Conservation (phyloP, 2,329 filamentous ascomycete genomes). For the Lasiodiplodia sp. region DNA sequence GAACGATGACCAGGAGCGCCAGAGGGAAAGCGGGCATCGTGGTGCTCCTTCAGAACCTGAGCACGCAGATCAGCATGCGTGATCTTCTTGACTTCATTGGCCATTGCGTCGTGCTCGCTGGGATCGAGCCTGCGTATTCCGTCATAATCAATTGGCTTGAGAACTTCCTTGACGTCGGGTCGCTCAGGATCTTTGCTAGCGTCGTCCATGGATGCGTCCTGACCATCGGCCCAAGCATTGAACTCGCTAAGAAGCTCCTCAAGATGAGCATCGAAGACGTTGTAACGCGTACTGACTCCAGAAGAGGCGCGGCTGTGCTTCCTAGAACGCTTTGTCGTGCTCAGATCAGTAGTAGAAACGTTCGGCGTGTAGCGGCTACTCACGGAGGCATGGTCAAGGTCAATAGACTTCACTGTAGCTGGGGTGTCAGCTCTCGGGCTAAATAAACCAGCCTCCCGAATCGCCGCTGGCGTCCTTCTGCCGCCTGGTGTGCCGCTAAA, state of each 20-base stretch:
- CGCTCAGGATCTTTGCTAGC: background rate
- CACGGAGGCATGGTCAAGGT: background rate
- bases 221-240: background rate
- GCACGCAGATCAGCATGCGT: background rate
- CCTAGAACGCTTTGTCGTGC: background rate
- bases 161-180: background rate
- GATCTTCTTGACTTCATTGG: background rate
- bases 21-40: background rate
- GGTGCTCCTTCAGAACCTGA: background rate
- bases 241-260: slow-evolving; percentile 7
- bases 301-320: background rate
- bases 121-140: background rate
- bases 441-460: background rate
- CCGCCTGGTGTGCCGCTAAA: background rate
- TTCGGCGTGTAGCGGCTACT: background rate
- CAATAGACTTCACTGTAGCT: background rate
- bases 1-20: background rate
- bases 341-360: background rate
- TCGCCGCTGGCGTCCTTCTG: background rate
- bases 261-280: slow-evolving; percentile 14
- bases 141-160: background rate
- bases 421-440: background rate
- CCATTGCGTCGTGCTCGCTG: background rate
- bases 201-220: background rate
- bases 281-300: background rate